These are phyloP conservation scores for Chrysophaeum taylorii DNA, from an alignment of 352 stramenopile species.

Conservation along the genomic window DNA sequence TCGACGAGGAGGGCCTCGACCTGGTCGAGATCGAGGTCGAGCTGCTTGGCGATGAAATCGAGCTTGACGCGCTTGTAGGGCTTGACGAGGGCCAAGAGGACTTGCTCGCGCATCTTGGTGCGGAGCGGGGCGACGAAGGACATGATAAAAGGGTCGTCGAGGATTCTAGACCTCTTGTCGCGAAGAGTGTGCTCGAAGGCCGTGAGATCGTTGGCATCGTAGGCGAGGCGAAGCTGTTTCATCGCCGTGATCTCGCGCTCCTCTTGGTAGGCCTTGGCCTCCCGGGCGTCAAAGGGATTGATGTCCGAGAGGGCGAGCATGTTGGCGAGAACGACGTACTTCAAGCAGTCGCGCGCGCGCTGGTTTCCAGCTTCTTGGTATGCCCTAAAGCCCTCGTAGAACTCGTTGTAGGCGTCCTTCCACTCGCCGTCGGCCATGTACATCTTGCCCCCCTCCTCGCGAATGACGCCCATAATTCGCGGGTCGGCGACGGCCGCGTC, in stretches of 20 bases:
- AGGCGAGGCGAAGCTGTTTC: slow-evolving; percentile 74
- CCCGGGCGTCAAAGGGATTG: slow-evolving; percentile 79
- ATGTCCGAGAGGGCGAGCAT: slow-evolving; percentile 79
- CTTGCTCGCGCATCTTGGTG: slow-evolving; percentile 75
- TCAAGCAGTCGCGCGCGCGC: slow-evolving; percentile 71
- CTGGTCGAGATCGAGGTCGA: slow-evolving; percentile 47
- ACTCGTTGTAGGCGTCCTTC: slow-evolving; percentile 79
- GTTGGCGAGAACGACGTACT: slow-evolving; percentile 77
- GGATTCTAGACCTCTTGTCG: slow-evolving; percentile 62
- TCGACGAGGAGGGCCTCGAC: slow-evolving; percentile 70
- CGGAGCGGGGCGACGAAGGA: slow-evolving; percentile 73
- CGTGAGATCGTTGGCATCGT: slow-evolving; percentile 75
- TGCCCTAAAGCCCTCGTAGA: slow-evolving; percentile 80
- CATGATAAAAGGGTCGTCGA: slow-evolving; percentile 79
- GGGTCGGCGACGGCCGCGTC: slow-evolving; percentile 71
- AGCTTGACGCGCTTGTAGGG: slow-evolving; percentile 28
- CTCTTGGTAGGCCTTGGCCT: slow-evolving; percentile 74
- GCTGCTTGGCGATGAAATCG: slow-evolving; percentile 7
- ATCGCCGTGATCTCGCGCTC: slow-evolving; percentile 81
- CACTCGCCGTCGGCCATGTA: slow-evolving; percentile 73
- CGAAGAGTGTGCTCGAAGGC: slow-evolving; percentile 70
- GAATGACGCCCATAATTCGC: slow-evolving; percentile 74
- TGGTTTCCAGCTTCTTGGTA: slow-evolving; percentile 77
- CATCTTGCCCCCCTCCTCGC: slow-evolving; percentile 82
- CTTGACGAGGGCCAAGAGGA: slow-evolving; percentile 50